Evolutionary conservation across 2,329 filamentous ascomycete species (phyloP), one percentile per base, ranked within the genome.

Genomic region (Trichoderma sp.): DNA sequence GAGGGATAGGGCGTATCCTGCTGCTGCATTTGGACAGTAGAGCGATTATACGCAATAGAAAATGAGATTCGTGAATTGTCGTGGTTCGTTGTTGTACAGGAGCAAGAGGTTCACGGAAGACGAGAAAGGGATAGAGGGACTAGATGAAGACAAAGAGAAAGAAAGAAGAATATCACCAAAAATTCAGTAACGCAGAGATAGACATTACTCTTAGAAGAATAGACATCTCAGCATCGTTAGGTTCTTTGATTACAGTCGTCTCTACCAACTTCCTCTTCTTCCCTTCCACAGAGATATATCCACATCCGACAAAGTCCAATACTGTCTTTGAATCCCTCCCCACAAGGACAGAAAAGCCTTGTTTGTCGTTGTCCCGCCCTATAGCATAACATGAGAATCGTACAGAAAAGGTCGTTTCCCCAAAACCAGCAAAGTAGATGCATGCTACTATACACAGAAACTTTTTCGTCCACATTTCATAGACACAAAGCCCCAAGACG

Each of bases 1-100:
- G 80, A 83, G 80, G 69, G 85, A 88, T 66, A 79, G 87, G 59
- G 78, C 83, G 0, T 89, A 89, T 70, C 86, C 87, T 2, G 81
- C 84, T 12, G 86, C 86, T 7, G 86, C 86, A 10, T 89, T 88
- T 75, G 83, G 82, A 17, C 78, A 75, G 47, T 80, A 69, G 66
- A 41, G 43, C 54, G 48, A 30, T 51, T 9, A 7, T 30, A 19
- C 48, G 19, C 6, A 3, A 28, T 51, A 26, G 26, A 51, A 30
- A 51, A 30, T 28, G 21, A 5, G 28, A 28, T 28, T 3, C 47
- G 5, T 26, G 7, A 14, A 51, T 28, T n/a, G 0, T 51, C 15
- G 9, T 51, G 3, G 6, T n/a, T 51, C 15, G 30, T 30, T 30
- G 2, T 1, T 30, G 9, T 30, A 30, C 30, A 9, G 30, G 30